Base-by-base conservation (phyloP, 371 early-diverging fungal genomes). In the Mucor circinelloides region DNA sequence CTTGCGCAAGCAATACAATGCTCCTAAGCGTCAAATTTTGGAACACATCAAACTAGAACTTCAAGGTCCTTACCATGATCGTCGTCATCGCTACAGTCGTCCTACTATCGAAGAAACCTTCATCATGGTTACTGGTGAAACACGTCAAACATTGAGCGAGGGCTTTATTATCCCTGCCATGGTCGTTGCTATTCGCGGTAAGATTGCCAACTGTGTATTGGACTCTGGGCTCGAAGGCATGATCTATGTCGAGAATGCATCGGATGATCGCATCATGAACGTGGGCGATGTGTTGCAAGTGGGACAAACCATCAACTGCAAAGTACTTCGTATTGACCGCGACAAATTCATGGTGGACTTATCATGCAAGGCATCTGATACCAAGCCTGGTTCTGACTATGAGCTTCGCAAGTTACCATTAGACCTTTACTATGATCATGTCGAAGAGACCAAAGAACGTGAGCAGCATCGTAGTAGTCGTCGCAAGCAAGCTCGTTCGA, bases 61-160 rank as follows among this genome's bases (percentile, higher is more conserved):
- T 31, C 91, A 94, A 74, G 76, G 87, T 1, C 97, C 97, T 0
- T 94, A 91, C 76, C 73, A 77, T 25, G 97, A 99, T 40, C 85
- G 87, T 17, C 90, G 98, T 9, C 63, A 72, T 13, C 76, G 78
- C 4, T 97, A 91, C 65, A 75, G 70, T 34, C 79, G 83, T 38
- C 91, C 92, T 0, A 81, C 84, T 0, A 67, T 79, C 10, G 89
- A 89, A n/a, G 78, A 87, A 60, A 74, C 95, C 25, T 95, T 97
- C 72, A 81, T 85, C 4, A 94, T 97, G 95, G 80, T 97, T 12
- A 94, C 96, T 0, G 93, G 94, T 23, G 97, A 97, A 74, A 90
- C 89, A 0, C 81, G 85, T 38, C 89, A 82, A 70, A 89, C 89
- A n/a, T 76, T 90, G 17, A 83, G 75, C 7, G 84, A 81, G 40